These are phyloP conservation scores for Moricandia moricandioides DNA, from an alignment of 345 rosid species.

Conservation along the genomic window DNA sequence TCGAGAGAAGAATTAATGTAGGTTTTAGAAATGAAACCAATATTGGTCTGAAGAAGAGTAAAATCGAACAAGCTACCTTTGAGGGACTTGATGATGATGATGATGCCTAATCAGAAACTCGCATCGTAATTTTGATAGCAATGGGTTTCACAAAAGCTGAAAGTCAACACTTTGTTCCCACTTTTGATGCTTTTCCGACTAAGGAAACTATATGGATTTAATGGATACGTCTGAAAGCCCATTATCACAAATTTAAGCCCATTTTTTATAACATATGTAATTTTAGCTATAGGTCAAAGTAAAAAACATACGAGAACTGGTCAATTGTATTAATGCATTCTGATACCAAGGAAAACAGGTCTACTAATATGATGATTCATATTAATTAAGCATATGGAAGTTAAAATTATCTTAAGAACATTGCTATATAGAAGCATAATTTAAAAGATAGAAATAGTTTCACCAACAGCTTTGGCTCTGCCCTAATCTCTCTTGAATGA, in stretches of 20 bases:
- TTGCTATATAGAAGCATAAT: too few relatives aligned
- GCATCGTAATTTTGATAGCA: not conserved
- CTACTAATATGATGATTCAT: too few relatives aligned
- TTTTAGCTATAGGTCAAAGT: too few relatives aligned
- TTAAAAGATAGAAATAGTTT: too few relatives aligned
- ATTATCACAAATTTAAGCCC: not conserved
- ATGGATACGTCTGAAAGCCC: not conserved
- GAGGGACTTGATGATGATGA: not conserved
- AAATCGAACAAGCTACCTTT: not conserved
- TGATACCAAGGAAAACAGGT: too few relatives aligned
- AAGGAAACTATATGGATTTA: not conserved
- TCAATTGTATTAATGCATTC: too few relatives aligned
- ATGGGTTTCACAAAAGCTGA: not conserved
- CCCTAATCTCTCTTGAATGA: not conserved
- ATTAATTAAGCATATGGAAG: too few relatives aligned
- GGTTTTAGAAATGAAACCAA: not conserved
- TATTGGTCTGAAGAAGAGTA: not conserved
- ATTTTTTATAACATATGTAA: too few relatives aligned
- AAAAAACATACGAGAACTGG: too few relatives aligned
- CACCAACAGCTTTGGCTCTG: too few relatives aligned
- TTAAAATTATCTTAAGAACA: too few relatives aligned
- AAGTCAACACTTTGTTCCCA: not conserved
- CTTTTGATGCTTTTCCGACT: not conserved
- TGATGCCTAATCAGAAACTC: not conserved
- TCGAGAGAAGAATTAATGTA: not conserved